Conservation (phyloP, 768 basidiomycete genomes). For the Rhodotorula sphaerocarpa region DNA sequence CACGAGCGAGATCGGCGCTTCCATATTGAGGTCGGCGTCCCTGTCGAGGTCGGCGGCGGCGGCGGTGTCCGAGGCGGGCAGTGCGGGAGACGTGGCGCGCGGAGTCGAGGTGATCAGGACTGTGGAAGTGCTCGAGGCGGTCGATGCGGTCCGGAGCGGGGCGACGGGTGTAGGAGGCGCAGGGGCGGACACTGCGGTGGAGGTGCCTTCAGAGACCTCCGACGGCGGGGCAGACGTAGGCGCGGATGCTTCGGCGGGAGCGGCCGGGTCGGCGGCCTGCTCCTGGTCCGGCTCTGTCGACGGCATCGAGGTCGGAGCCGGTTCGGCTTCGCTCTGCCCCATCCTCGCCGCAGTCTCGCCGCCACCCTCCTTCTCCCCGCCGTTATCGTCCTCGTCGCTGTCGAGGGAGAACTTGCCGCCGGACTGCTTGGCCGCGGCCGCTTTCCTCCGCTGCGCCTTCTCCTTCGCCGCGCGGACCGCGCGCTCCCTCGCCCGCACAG, state of each 20-base stretch:
- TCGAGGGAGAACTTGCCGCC: slow-evolving; percentile 8
- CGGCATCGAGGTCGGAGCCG: background rate
- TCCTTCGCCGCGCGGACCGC: slow-evolving; percentile 15
- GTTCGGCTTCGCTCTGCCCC: background rate
- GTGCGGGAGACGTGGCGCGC: background rate
- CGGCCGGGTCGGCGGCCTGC: background rate
- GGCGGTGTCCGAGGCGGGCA: background rate
- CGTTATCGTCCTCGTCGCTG: slow-evolving; percentile 2
- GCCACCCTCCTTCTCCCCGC: background rate
- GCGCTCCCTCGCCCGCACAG: slow-evolving; percentile 12
- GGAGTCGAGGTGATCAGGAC: slow-evolving; percentile 5
- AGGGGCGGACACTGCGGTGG: background rate
- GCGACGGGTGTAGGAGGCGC: background rate
- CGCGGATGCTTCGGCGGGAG: background rate
- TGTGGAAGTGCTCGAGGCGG: background rate
- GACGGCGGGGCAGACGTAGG: background rate
- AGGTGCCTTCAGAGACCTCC: background rate
- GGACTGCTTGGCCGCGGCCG: background rate
- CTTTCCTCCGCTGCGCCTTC: background rate
- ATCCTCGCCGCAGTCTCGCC: background rate
- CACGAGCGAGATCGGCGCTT: background rate
- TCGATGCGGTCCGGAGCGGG: background rate
- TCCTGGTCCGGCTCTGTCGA: too few species aligned
- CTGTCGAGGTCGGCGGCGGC: background rate
- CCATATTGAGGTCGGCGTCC: background rate